Conservation (phyloP, 306 rosid species). For the Dicorynia guianensis region DNA sequence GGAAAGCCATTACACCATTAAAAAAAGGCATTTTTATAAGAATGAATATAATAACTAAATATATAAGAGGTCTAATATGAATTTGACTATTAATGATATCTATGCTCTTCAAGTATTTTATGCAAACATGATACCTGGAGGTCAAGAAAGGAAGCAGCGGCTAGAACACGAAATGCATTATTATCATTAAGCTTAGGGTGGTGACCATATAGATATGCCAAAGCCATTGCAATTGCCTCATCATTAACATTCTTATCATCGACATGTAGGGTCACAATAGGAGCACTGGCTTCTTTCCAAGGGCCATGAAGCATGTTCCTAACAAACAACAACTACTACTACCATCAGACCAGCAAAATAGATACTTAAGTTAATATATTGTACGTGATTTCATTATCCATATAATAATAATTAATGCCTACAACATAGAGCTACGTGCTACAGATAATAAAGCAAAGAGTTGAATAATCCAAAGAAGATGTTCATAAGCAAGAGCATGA, state of each 20-base stretch:
- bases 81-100: background rate
- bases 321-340: slow-evolving; percentile 10
- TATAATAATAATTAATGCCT: too few relatives aligned
- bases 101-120: slow-evolving; percentile 16
- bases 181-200: slow-evolving; percentile 88
- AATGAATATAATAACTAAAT: slow-evolving; percentile 4
- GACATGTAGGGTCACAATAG: slow-evolving; percentile 68
- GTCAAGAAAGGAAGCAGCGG: slow-evolving; percentile 98
- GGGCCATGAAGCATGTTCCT: slow-evolving; percentile 99
- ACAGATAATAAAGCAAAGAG: background rate
- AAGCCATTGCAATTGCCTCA: slow-evolving; percentile 87
- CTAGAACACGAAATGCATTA: slow-evolving; percentile 95
- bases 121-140: slow-evolving; percentile 74
- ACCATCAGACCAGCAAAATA: slow-evolving; percentile 1
- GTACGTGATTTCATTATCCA: too few relatives aligned
- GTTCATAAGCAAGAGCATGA: background rate
- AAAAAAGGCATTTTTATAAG: slow-evolving; percentile 20
- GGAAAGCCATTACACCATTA: background rate
- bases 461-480: background rate
- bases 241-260: slow-evolving; percentile 92
- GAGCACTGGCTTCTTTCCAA: slow-evolving; percentile 97
- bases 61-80: background rate
- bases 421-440: too few relatives aligned
- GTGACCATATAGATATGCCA: slow-evolving; percentile 93
- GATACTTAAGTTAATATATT: too few relatives aligned